These are phyloP conservation scores for Phellinidium pouzarii DNA, from an alignment of 1,284 basidiomycete genomes.

Conservation along the genomic window DNA sequence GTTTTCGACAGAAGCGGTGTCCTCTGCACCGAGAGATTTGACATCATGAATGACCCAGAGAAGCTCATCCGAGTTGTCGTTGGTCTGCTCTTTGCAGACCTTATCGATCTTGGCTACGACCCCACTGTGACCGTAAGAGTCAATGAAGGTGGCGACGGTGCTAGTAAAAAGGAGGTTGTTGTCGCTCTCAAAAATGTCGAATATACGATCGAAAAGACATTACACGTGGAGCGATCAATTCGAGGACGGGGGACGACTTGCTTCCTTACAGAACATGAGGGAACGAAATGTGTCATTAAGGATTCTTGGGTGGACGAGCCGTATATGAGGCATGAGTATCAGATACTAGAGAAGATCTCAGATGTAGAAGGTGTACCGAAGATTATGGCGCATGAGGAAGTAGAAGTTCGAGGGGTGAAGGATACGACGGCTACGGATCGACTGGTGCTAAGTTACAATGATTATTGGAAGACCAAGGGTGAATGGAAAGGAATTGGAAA, in stretches of 20 bases:
- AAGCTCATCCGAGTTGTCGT: neutral
- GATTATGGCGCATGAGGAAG: neutral
- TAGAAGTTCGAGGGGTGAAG: neutral
- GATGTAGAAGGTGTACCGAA: neutral
- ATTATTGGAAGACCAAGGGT: neutral
- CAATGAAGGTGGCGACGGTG: too few species aligned
- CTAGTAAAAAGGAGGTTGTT: too few species aligned
- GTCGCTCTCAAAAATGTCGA: too few species aligned
- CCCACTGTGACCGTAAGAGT: neutral
- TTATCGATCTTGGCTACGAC: neutral
- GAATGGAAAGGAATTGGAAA: neutral
- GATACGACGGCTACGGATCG: neutral
- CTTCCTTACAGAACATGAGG: neutral
- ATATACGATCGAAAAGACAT: neutral
- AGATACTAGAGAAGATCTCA: neutral
- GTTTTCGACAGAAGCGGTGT: neutral
- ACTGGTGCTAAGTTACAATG: too few species aligned
- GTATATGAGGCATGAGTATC: neutral
- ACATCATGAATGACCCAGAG: neutral
- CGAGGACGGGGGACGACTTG: too few species aligned
- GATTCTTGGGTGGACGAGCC: neutral
- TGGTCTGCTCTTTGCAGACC: neutral
- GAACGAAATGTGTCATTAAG: neutral
- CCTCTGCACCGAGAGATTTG: neutral
- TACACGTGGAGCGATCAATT: neutral